Base-by-base conservation (phyloP, 2,329 filamentous ascomycete genomes). In the Venturiaceae sp. region DNA sequence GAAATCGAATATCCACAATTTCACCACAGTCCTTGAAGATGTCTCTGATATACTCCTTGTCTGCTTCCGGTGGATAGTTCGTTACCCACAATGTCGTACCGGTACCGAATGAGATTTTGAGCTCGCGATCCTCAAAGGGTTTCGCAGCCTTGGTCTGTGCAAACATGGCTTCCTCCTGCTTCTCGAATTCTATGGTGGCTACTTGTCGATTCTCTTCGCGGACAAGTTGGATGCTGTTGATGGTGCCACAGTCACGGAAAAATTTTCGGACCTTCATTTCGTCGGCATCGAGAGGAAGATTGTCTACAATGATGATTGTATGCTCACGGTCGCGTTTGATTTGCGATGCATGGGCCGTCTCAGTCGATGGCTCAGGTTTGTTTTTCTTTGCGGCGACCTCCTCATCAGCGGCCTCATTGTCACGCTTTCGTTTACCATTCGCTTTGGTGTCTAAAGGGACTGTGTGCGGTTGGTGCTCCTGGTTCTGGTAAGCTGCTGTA, bases 311-410 rank as follows among this genome's bases (percentile, higher is more conserved):
- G 53, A 97, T 80, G 0, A 89, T 92, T 0, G 90, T 87, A 70
- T 97, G 88, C 68, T 99, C 94, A 44, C 94, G 85, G 71, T 99
- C 92, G 58, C 94, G 85, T 70, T 90, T 92, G 32, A 78, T 71
- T 32, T 75, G 69, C 60, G 67, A 65, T 46, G 23, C 6, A 14
- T 13, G n/a, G 2, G 26, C 13, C n/a, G 23, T 50, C 19, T 50
- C 44, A 4, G 26, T 7, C 64, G 66, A 67, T 66, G 8, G 64
- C 60, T 11, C 41, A 32, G 33, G 41, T 21, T 30, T 61, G 36
- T 80, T 78, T 65, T 88, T 90, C 71, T 96, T 96, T 62, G 72
- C 79, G 3, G 75, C 74, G 34, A 72, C 73, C n/a, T 81, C 80
- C 47, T 75, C 74, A 3, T 77, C 76, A 23, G 77, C 78, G 1